A percentile compares a stretch with the other conserved stretches of the same genome.
These are phyloP conservation scores for Phytophthora lateralis DNA, from an alignment of 352 stramenopile species.

Conservation along the genomic window DNA sequence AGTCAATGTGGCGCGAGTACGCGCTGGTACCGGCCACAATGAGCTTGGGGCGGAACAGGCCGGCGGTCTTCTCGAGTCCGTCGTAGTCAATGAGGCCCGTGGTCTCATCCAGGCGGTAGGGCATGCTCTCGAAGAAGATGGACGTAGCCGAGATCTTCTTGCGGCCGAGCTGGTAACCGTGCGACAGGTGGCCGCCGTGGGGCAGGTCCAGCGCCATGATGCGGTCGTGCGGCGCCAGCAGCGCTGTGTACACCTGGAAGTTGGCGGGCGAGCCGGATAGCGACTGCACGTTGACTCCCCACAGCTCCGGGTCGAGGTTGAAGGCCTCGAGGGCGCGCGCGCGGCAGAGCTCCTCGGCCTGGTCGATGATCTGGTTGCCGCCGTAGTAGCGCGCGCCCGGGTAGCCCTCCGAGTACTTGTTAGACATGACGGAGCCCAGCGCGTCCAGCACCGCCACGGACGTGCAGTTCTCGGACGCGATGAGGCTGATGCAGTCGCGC, in stretches of 20 bases:
- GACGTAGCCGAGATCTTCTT: constrained; percentile 99
- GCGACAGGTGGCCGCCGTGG: constrained; percentile 98
- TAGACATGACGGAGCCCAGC: constrained; percentile 98
- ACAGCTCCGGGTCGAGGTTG: constrained; percentile 95
- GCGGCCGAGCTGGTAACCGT: constrained; percentile 98
- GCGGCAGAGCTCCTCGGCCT: constrained; percentile 98
- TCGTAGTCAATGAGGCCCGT: constrained; percentile 99
- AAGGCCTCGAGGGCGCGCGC: constrained; percentile 97
- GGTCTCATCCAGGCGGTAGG: constrained; percentile 96
- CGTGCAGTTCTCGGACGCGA: constrained; percentile 99
- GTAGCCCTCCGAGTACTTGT: constrained; percentile 99
- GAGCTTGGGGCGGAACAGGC: constrained; percentile 96
- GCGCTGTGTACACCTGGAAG: constrained; percentile 99
- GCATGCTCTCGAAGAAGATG: constrained; percentile 99
- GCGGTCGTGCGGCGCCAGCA: constrained; percentile 98
- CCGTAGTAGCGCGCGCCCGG: constrained; percentile 96
- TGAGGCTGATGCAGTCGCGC: constrained; percentile 97
- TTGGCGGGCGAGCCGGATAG: constrained; percentile 98
- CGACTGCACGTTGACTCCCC: constrained; percentile 97
- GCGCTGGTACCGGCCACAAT: constrained; percentile 98
- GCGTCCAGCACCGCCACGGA: constrained; percentile 97
- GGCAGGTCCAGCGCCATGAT: constrained; percentile 99
- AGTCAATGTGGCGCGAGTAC: constrained; percentile 99
- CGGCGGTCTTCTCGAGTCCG: constrained; percentile 94
- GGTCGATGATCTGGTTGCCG: constrained; percentile 99